Conservation (phyloP, 2,329 filamentous ascomycete species). For the Pestalotiopsis sp. region DNA sequence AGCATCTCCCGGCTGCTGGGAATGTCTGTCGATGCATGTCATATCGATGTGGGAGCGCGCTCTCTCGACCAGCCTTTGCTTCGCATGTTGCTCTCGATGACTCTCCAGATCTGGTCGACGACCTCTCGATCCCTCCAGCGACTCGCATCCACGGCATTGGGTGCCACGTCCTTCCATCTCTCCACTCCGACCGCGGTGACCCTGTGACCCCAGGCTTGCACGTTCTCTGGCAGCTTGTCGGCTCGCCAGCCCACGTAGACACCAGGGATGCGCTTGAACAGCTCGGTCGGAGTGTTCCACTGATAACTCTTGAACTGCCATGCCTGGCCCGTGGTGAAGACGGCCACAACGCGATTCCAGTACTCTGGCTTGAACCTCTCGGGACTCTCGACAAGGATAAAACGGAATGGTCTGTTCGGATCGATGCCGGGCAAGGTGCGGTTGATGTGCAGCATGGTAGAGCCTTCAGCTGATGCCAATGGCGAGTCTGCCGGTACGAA, state of each 20-base stretch:
- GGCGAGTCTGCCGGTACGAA: conserved; percentile 75
- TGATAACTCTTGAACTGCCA: conserved; percentile 99
- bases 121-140: conserved; percentile 89
- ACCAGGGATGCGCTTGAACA: conserved; percentile 87
- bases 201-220: conserved; percentile 83
- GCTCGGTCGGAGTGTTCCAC: conserved; percentile 84
- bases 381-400: conserved; percentile 92
- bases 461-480: conserved; percentile 60
- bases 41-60: conserved; percentile 60
- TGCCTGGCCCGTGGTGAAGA: conserved; percentile 95
- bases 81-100: conserved; percentile 86
- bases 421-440: conserved; percentile 75
- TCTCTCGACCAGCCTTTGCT: conserved; percentile 81
- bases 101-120: conserved; percentile 89
- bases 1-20: neutral
- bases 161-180: conserved; percentile 67
- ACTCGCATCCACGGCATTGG: conserved; percentile 50
- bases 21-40: conserved; percentile 10
- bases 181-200: conserved; percentile 83
- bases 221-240: conserved; percentile 75
- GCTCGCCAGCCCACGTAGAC: conserved; percentile 91
- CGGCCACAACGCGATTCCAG: conserved; percentile 92
- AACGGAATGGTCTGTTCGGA: conserved; percentile 75
- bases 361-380: conserved; percentile 98
- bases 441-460: conserved; percentile 84